Evolutionary conservation across 257 asterid species (phyloP).

Genomic region (Solanum gracilifrons): DNA sequence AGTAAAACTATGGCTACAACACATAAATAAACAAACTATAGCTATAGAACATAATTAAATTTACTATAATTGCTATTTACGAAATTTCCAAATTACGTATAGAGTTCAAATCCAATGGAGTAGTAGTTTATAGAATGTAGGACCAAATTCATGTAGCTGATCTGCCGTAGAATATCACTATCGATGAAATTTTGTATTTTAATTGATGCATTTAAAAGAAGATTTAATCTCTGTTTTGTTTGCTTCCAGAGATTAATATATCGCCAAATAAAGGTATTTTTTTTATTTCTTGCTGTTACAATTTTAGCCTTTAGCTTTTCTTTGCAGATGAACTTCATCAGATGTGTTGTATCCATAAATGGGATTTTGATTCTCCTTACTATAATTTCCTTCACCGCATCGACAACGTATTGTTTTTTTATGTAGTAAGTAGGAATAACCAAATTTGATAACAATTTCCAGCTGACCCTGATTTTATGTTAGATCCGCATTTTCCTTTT

Average conservation of each 20-base stretch:
- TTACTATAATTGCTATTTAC: too few species aligned
- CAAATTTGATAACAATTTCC: background rate
- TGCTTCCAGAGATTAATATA: background rate
- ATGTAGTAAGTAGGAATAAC: background rate
- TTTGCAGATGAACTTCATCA: background rate
- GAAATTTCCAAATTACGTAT: background rate
- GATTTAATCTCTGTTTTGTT: background rate
- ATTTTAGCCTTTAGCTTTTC: background rate
- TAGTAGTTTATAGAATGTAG: background rate
- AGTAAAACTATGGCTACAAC: rapidly evolving
- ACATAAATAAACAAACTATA: too few species aligned
- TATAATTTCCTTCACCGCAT: too few species aligned
- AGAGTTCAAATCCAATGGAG: background rate
- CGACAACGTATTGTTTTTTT: background rate
- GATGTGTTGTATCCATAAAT: background rate
- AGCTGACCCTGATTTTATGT: background rate
- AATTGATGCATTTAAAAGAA: background rate
- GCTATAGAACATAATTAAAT: too few species aligned
- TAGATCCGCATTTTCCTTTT: background rate
- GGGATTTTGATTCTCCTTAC: background rate
- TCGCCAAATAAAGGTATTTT: background rate
- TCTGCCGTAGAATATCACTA: background rate
- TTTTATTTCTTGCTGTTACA: background rate
- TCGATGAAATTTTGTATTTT: background rate
- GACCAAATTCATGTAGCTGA: background rate